phyloP scores from a whole-genome alignment of 176 grass and related monocot genomes.

The Cenchrus americanus region DNA sequence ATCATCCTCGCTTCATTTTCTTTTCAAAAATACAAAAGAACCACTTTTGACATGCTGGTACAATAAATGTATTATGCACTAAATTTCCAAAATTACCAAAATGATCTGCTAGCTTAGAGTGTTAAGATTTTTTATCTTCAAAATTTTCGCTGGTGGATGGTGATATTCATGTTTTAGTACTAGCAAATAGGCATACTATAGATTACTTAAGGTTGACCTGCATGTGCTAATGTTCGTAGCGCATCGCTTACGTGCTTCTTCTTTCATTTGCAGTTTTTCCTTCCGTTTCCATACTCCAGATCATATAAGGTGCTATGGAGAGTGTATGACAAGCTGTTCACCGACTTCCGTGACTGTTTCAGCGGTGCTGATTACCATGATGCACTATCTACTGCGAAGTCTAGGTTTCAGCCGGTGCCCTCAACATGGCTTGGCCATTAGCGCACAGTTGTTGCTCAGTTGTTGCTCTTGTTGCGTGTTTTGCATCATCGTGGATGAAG shows the following conservation, averaged over 20 bases:
- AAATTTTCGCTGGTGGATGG: neutral
- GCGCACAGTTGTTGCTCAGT: neutral
- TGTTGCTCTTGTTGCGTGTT: slow-evolving; percentile 27
- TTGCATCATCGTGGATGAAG: neutral
- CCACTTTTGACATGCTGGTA: neutral
- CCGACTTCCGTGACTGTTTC: slow-evolving; percentile 93
- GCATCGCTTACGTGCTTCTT: slow-evolving; percentile 2
- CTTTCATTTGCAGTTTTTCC: slow-evolving; percentile 75
- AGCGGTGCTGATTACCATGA: slow-evolving; percentile 68
- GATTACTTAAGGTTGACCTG: neutral
- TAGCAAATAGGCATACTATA: neutral
- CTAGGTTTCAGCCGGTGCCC: slow-evolving; percentile 84
- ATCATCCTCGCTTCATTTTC: slow-evolving; percentile 16
- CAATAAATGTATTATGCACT: neutral
- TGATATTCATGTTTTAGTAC: neutral
- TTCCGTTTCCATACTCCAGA: slow-evolving; percentile 92
- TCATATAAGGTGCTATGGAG: slow-evolving; percentile 87
- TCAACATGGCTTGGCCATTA: slow-evolving; percentile 85
- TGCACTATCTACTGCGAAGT: slow-evolving; percentile 68
- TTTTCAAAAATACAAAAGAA: neutral
- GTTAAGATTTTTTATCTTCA: neutral
- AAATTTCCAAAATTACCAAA: neutral
- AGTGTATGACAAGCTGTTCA: slow-evolving; percentile 94
- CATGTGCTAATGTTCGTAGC: neutral
- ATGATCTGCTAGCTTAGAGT: neutral